A percentile compares a stretch with the other conserved stretches of the same genome.
Conservation (phyloP, 2,329 filamentous ascomycete genomes). For the Sclerotinia glacialis region DNA sequence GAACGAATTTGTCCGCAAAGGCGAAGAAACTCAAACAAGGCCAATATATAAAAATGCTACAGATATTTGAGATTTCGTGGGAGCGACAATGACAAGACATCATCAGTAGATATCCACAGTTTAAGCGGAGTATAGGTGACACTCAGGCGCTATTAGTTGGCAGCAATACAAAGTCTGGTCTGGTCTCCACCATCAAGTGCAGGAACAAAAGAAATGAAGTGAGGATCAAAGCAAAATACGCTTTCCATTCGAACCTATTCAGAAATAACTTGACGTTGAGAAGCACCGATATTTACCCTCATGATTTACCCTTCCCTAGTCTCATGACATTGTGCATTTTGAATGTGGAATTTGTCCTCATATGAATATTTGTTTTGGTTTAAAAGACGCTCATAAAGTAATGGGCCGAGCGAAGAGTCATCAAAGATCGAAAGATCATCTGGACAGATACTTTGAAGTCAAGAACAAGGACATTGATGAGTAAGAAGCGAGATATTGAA, state of each 20-base stretch:
- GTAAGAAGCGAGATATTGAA: background rate
- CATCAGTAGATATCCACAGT: background rate
- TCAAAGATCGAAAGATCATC: background rate
- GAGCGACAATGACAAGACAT: conserved; percentile 5
- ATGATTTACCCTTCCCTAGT: background rate
- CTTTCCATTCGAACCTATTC: background rate
- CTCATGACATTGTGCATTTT: background rate
- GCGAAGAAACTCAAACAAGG: background rate
- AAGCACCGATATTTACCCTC: background rate
- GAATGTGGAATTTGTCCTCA: background rate
- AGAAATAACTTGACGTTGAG: background rate
- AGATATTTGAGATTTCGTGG: background rate
- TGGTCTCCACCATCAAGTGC: too few relatives aligned
- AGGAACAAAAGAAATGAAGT: background rate
- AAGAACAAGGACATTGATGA: background rate
- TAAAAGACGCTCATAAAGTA: background rate
- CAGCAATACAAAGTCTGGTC: background rate
- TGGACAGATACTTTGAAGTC: background rate
- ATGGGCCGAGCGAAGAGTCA: background rate
- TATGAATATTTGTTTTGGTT: background rate
- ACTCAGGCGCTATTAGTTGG: background rate
- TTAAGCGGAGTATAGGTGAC: background rate
- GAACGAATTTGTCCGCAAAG: background rate
- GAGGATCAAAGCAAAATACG: background rate
- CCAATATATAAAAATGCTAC: background rate